Base-by-base conservation (phyloP, 1,284 basidiomycete genomes). In the Cutaneotrichosporon arboriforme region DNA sequence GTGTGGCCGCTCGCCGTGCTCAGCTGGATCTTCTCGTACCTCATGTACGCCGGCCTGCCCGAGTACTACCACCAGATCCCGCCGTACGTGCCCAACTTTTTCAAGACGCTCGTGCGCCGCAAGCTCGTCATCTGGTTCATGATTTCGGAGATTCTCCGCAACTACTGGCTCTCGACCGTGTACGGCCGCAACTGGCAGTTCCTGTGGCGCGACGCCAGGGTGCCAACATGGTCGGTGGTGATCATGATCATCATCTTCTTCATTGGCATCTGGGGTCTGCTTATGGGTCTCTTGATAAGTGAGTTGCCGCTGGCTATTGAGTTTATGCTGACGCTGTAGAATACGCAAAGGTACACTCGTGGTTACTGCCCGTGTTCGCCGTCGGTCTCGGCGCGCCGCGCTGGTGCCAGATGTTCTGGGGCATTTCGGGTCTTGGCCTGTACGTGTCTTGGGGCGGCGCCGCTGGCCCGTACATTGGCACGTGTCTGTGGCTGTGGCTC, bases 71-170 rank as follows among this genome's bases (percentile, higher is more conserved):
- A 67, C 52, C 70, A 72, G 60, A 87, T 88, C 23, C 90, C 90
- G 21, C 90, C 90, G 0, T 91, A 90, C 70, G 90, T 94, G 12
- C 90, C 89, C 45, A 87, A 88, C 76, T 93, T 94, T 79, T 76
- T 90, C 67, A 84, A 78, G 75, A 92, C 90, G 4, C 78, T 94
- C 38, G 86, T 92, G 79, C 82, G 90, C 50, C 79, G 90, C 58
- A 93, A 90, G 75, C 79, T 93, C 48, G 90, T 94, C 15, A 77
- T 93, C 34, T 93, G 90, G 90, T 92, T 92, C 84, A 79, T 94
- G 56, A 84, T 86, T 37, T 87, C 90, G 1, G 90, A 92, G 75
- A 78, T 93, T 47, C 78, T 93, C 51, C 84, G 90, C 43, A 87
- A 92, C 69, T 94, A 93, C 76, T 94, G 90, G 90, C 76, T 94